Conservation (phyloP, 2,329 filamentous ascomycete species). For the Colletotrichum plurivorum region DNA sequence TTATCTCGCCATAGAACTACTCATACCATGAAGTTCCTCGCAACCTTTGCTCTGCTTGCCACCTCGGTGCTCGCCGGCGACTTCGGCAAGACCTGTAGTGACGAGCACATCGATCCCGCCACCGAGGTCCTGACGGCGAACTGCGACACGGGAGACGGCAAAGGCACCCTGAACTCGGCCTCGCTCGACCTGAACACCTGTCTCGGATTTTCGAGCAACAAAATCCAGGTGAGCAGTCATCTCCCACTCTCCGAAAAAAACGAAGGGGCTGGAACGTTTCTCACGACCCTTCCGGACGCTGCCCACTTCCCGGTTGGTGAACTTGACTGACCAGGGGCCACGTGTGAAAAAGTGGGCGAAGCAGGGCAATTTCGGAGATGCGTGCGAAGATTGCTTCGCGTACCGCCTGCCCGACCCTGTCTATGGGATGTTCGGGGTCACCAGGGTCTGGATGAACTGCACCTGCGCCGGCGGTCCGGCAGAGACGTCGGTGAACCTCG, state of each 20-base stretch:
- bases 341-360: slow-evolving; percentile 14
- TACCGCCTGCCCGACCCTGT: slow-evolving; percentile 37
- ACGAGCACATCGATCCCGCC: slow-evolving; percentile 25
- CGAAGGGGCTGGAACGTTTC: not conserved
- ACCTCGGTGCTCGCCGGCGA: slow-evolving; percentile 14
- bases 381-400: slow-evolving; percentile 42
- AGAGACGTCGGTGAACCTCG: slow-evolving; percentile 25
- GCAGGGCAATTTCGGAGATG: slow-evolving; percentile 43
- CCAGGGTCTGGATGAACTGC: slow-evolving; percentile 33
- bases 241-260: not conserved
- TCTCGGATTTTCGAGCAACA: slow-evolving; percentile 16
- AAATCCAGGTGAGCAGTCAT: slow-evolving; percentile 24
- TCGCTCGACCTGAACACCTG: slow-evolving; percentile 35
- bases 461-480: slow-evolving; percentile 16
- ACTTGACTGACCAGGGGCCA: not conserved
- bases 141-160: slow-evolving; percentile 33
- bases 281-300: not conserved
- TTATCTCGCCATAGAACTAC: not conserved
- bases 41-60: slow-evolving; percentile 1
- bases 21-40: not conserved
- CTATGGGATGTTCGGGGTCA: slow-evolving; percentile 27
- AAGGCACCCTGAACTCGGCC: slow-evolving; percentile 20
- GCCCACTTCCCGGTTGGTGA: slow-evolving; percentile 12
- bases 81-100: slow-evolving; percentile 34
- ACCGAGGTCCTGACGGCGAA: slow-evolving; percentile 30